Evolutionary conservation across 306 rosid genomes (phyloP), one percentile per base, ranked within the genome.

Genomic region (Nissolia schottii): DNA sequence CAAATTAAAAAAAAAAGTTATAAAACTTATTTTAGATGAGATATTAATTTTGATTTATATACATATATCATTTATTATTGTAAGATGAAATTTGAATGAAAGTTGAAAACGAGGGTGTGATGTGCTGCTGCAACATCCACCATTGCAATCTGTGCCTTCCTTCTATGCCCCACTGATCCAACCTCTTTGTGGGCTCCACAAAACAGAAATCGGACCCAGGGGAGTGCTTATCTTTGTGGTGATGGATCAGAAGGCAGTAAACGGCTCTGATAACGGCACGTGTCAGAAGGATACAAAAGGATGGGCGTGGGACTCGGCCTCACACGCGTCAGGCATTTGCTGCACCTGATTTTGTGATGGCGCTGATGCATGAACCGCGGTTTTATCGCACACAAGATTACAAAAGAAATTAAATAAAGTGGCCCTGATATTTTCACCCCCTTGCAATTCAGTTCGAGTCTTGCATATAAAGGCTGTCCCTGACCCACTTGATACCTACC

Each of bases 291-390:
- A 53, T 9, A 28, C 66, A 32, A 34, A 51, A 5, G n/a, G 74
- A 55, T 77, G 57, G 73, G 32, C 25, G 37, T n/a, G 38, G 53
- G 31, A 15, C 23, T 13, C 61, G n/a, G n/a, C n/a, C 48, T 13
- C 16, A 79, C 79, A 84, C 89, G 91, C 85, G 96, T 68, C 77
- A 64, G 1, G 13, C 55, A 54, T 43, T 71, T 27, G 32, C 55
- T 48, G 28, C 1, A 35, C 3, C 14, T 50, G 49, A 53, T 82
- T 73, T 80, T 60, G 16, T 40, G 77, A 66, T 83, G 73, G 78
- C 66, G 10, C 80, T 79, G 64, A 72, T 83, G 90, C 89, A 87
- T 85, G 87, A 9, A 57, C 71, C 79, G 34, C 49, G 67, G 59
- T 12, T 51, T 69, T 25, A 74, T 77, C 45, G 19, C 59, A 9